A percentile compares a stretch with the other conserved stretches of the same genome.
phyloP scores from a whole-genome alignment of 2,329 filamentous ascomycete species.

The Calonectria ilicicola region DNA sequence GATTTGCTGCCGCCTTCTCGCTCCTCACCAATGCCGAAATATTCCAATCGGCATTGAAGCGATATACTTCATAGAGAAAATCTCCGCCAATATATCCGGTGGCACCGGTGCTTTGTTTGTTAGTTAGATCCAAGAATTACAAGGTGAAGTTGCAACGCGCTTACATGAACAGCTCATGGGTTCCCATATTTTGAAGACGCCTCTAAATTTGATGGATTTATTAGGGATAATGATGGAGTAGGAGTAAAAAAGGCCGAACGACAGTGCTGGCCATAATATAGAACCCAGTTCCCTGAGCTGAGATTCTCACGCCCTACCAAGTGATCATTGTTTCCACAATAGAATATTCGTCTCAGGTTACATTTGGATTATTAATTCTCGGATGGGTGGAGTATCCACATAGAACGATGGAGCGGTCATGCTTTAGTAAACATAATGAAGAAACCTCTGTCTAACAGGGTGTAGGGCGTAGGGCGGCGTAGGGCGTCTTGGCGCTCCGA shows the following conservation, averaged over 20 bases:
- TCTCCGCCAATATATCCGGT: background rate
- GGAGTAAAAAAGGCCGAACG: no score
- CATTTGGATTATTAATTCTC: no score
- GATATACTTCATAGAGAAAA: background rate
- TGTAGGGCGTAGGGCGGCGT: background rate
- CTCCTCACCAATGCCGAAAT: background rate
- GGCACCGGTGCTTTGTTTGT: background rate
- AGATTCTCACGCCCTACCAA: no score
- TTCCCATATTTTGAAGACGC: background rate
- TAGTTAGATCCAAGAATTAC: background rate
- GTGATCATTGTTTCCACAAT: no score
- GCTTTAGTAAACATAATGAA: background rate
- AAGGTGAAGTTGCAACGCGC: background rate
- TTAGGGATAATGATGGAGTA: no score
- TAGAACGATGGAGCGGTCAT: background rate
- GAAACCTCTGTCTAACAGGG: background rate
- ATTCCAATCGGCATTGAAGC: background rate
- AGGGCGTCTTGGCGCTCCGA: background rate
- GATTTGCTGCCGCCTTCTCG: background rate
- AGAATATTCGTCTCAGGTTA: no score
- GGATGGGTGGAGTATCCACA: no score
- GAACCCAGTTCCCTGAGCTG: no score
- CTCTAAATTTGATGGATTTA: no score
- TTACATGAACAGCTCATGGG: background rate
- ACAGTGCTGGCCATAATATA: no score